phyloP scores from a whole-genome alignment of 768 basidiomycete species.

The Panaeolus cyanescens region DNA sequence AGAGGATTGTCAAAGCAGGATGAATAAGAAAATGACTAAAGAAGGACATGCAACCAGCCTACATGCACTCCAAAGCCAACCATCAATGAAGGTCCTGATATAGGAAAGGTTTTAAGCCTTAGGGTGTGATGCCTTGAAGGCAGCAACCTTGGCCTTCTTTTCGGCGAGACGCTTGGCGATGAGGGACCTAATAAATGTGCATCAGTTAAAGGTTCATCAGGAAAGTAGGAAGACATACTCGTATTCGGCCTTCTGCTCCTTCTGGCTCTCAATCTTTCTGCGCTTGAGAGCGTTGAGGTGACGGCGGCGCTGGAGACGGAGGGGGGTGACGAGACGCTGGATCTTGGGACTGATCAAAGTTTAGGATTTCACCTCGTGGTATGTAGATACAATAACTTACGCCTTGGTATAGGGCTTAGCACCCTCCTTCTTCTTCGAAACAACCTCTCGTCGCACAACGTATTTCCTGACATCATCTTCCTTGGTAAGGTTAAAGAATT shows the following conservation, averaged over 20 bases:
- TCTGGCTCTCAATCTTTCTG: constrained; percentile 86
- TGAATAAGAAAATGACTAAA: constrained; percentile 3
- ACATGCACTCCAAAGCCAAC: constrained; percentile 1
- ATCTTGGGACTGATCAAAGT: constrained; percentile 77
- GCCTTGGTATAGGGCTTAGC: constrained; percentile 98
- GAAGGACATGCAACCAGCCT: background rate
- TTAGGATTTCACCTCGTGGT: background rate
- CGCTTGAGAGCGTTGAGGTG: constrained; percentile 88
- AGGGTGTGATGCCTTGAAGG: constrained; percentile 80
- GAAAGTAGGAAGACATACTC: constrained; percentile 52
- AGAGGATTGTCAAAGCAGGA: constrained; percentile 2
- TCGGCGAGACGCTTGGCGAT: constrained; percentile 89
- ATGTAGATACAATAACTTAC: constrained; percentile 46
- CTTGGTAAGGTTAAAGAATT: constrained; percentile 97
- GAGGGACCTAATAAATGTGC: constrained; percentile 47
- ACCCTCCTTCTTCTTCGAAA: constrained; percentile 81
- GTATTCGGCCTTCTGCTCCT: constrained; percentile 95
- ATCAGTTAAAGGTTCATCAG: background rate
- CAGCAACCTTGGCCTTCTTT: constrained; percentile 90
- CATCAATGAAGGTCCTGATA: background rate
- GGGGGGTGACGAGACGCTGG: constrained; percentile 93
- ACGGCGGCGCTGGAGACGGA: constrained; percentile 95
- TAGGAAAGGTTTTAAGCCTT: constrained; percentile 18
- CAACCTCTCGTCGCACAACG: constrained; percentile 91
- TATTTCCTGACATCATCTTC: constrained; percentile 99